A percentile compares a stretch with the other conserved stretches of the same genome.
phyloP scores from a whole-genome alignment of 768 basidiomycete genomes.

The Tephrocybe rancida region DNA sequence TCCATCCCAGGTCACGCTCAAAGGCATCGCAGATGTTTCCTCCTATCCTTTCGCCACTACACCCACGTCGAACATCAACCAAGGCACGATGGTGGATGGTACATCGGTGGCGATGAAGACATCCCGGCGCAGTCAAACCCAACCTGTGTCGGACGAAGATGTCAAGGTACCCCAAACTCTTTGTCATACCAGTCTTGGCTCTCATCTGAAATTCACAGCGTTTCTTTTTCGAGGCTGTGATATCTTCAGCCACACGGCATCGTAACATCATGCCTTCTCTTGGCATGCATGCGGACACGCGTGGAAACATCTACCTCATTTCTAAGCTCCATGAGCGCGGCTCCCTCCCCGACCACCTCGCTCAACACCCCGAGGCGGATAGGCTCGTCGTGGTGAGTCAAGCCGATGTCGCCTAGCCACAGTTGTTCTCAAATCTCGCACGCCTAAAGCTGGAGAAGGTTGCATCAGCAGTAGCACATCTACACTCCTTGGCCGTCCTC shows the following conservation, averaged over 20 bases:
- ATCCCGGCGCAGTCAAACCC: conserved; percentile 2
- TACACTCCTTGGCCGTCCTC: conserved; percentile 13
- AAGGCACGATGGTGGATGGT: not conserved
- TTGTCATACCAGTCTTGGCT: not conserved
- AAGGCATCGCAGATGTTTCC: not conserved
- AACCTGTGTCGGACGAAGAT: not conserved
- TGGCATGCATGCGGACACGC: conserved; percentile 4
- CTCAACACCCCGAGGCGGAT: not conserved
- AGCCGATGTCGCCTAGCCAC: not conserved
- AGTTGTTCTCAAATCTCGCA: not conserved
- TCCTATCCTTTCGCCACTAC: conserved; percentile 1
- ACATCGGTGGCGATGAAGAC: conserved; percentile 6
- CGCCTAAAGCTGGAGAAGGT: conserved; percentile 8
- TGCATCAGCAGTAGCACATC: conserved; percentile 10
- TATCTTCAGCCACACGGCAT: conserved; percentile 2
- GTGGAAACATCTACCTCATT: conserved; percentile 5
- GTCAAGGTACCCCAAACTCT: not conserved
- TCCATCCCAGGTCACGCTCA: not conserved
- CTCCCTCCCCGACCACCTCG: conserved; percentile 6
- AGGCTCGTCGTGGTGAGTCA: conserved; percentile 9
- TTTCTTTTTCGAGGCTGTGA: conserved; percentile 14
- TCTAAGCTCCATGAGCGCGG: conserved; percentile 12
- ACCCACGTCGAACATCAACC: conserved; percentile 5
- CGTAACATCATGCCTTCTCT: conserved; percentile 12
- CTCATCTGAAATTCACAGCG: not conserved